These are phyloP conservation scores for Exsudoporus frostii DNA, from an alignment of 768 basidiomycete species.

Conservation along the genomic window DNA sequence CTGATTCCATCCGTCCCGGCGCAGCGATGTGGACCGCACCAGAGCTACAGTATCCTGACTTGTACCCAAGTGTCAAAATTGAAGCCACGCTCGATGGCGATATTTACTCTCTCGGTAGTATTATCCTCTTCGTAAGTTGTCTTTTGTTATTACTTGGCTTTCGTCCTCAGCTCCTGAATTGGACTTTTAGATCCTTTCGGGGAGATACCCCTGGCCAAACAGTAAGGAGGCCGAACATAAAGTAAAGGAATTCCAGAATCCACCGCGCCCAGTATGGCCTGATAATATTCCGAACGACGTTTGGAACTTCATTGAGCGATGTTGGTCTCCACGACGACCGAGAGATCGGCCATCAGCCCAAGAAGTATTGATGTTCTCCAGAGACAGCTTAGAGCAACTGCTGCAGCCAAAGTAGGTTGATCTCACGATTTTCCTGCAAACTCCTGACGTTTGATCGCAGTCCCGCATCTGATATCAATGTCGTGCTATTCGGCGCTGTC, in stretches of 20 bases:
- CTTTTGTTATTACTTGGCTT: neutral
- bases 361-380: neutral
- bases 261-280: neutral
- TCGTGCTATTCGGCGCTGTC: conserved; percentile 14
- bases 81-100: no score
- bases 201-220: neutral
- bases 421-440: neutral
- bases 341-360: neutral
- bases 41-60: neutral
- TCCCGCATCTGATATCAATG: neutral
- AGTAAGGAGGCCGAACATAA: neutral
- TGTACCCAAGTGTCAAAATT: neutral
- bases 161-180: neutral
- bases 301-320: neutral
- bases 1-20: neutral
- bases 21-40: neutral
- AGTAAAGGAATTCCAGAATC: neutral
- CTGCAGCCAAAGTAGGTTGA: neutral
- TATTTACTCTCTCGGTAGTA: no score
- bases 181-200: neutral
- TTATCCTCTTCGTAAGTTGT: conserved; percentile 2
- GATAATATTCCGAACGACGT: neutral
- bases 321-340: conserved; percentile 2
- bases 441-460: neutral
- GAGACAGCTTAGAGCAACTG: neutral